phyloP scores from a whole-genome alignment of 163 green algal genomes.

The Chlamydomonas reinhardtii region DNA sequence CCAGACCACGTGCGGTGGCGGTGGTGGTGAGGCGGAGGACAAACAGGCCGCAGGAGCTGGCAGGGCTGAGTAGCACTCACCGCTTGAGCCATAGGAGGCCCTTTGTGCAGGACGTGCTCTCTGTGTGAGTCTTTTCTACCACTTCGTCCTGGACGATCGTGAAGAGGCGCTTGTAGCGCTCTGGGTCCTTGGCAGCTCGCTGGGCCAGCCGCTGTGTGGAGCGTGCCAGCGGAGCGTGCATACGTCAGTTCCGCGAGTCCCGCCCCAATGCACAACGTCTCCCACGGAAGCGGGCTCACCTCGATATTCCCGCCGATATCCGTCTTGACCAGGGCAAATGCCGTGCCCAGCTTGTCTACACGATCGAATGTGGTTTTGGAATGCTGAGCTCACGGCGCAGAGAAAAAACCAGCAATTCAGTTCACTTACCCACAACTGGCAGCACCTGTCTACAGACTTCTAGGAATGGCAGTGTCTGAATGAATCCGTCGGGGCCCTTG shows the following conservation, averaged over 20 bases:
- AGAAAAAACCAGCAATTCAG: not conserved
- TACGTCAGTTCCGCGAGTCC: not conserved
- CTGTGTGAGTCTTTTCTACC: slow-evolving; percentile 56
- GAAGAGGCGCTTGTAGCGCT: slow-evolving; percentile 72
- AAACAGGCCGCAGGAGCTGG: not conserved
- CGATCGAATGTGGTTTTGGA: not conserved
- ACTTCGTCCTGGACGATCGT: slow-evolving; percentile 85
- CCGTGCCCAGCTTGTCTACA: slow-evolving; percentile 87
- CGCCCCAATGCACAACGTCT: too few species aligned
- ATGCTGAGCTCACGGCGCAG: not conserved
- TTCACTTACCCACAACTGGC: slow-evolving; percentile 59
- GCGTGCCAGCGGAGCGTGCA: not conserved
- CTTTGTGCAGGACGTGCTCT: slow-evolving; percentile 78
- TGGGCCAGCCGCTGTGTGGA: slow-evolving; percentile 66
- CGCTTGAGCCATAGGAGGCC: slow-evolving; percentile 90
- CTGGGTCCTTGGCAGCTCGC: slow-evolving; percentile 61
- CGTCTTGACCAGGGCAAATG: slow-evolving; percentile 77
- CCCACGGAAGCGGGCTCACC: not conserved
- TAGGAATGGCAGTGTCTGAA: slow-evolving; percentile 64
- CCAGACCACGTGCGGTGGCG: not conserved
- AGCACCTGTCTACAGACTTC: slow-evolving; percentile 56
- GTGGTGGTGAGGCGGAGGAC: not conserved
- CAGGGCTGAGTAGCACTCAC: slow-evolving; percentile 47
- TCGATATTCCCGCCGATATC: slow-evolving; percentile 90
- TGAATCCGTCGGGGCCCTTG: slow-evolving; percentile 43